A percentile compares a stretch with the other conserved stretches of the same genome.
phyloP scores from a whole-genome alignment of 371 early-diverging fungal species.

The Mortierella sp. region DNA sequence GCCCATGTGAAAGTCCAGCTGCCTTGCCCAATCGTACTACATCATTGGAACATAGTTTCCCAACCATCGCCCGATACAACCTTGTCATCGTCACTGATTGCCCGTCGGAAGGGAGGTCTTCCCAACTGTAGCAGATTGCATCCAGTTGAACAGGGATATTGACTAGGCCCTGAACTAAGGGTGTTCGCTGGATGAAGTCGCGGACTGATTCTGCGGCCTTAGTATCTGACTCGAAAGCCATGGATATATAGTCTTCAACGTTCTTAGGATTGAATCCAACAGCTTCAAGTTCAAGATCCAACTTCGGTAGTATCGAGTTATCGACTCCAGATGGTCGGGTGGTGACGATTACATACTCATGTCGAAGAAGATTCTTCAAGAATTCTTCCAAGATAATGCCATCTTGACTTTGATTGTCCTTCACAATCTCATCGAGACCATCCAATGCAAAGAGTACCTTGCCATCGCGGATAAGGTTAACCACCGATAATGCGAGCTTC shows the following conservation, averaged over 20 bases:
- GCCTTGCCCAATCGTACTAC: not conserved
- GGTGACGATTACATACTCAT: conserved; percentile 23
- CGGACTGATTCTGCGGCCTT: conserved; percentile 14
- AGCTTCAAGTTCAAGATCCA: conserved; percentile 33
- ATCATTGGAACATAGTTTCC: conserved; percentile 27
- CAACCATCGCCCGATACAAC: conserved; percentile 19
- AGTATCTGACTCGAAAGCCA: conserved; percentile 4
- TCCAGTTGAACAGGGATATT: conserved; percentile 36
- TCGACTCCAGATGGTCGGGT: conserved; percentile 27
- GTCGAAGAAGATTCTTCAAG: not conserved
- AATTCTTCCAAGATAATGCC: conserved; percentile 2
- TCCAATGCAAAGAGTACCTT: conserved; percentile 31
- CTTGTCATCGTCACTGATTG: conserved; percentile 9
- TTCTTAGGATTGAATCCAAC: conserved; percentile 29
- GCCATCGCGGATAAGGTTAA: not conserved
- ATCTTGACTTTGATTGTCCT: not conserved
- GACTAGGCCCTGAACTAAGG: conserved; percentile 23
- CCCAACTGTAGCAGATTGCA: conserved; percentile 30
- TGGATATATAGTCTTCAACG: conserved; percentile 13
- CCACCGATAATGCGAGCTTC: not conserved
- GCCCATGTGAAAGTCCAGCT: not conserved
- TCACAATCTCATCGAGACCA: conserved; percentile 29
- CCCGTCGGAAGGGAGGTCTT: conserved; percentile 11
- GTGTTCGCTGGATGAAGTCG: conserved; percentile 25
- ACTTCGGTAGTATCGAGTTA: conserved; percentile 2